Base-by-base conservation (phyloP, 352 stramenopile species). In the Saprolegnia diclina region DNA sequence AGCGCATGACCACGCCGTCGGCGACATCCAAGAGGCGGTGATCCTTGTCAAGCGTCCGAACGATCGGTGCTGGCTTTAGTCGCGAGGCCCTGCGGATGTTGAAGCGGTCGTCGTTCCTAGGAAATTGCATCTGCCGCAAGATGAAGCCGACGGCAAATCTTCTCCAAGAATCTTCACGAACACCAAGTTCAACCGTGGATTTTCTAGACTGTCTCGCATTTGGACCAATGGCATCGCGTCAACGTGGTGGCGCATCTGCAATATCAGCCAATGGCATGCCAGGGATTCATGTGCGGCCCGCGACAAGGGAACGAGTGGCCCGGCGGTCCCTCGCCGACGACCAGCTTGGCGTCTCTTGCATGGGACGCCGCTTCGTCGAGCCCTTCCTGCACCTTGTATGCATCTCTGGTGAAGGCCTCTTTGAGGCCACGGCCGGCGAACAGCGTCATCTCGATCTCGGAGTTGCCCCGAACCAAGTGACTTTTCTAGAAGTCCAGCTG, bases 401-500 rank as follows among this genome's bases (percentile, higher is more conserved):
- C 29, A 35, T 35, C 29, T 35, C 29, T 35, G 29, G 29, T 35
- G 29, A 35, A 35, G 29, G 29, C 29, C 29, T 35, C 29, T 2
- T 6, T 35, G 29, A 5, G 29, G 29, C 29, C 29, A 35, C 29
- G 29, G 29, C 29, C 29, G 29, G 29, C 29, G 29, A 35, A 35
- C 29, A 2, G 2, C 5, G 29, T 35, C 29, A 35, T 35, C 29
- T 35, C 29, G 29, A 35, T 35, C 29, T 2, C 29, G 29, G 29
- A 35, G 29, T 35, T 35, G 29, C 29, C 29, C 2, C 29, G 2
- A 5, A 5, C 29, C 29, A 48, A 48, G 18, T 48, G 42, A 69
- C 45, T 69, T 69, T 69, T 69, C 63, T 69, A 69, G 63, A 69
- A 69, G 32, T 16, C 32, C 37, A 50, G 46, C 37, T 21, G 16